A percentile compares a stretch with the other conserved stretches of the same genome.
These are phyloP conservation scores for Populus nigra DNA, from an alignment of 345 rosid genomes.

Conservation along the genomic window DNA sequence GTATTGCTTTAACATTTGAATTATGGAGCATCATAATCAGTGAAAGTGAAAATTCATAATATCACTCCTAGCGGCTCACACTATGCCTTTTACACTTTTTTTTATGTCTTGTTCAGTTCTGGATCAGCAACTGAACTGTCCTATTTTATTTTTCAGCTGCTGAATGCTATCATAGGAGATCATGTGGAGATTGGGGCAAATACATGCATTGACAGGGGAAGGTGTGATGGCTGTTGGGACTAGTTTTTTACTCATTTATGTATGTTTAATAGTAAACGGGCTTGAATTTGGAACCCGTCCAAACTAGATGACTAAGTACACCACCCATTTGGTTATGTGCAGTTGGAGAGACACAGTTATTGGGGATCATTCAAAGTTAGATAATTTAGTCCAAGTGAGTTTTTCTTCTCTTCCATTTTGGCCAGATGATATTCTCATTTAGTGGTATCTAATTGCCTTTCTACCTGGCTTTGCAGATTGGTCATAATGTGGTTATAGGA, in stretches of 20 bases:
- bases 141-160: conserved; percentile 33
- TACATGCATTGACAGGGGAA: conserved; percentile 85
- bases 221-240: conserved; percentile 48
- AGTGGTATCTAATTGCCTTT: background rate
- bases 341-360: conserved; percentile 87
- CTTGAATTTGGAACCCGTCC: background rate
- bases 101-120: conserved; percentile 1
- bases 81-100: too few relatives aligned
- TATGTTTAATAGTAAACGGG: background rate
- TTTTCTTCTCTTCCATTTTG: conserved; percentile 11
- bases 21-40: too few relatives aligned
- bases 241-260: background rate
- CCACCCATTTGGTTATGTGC: conserved; percentile 27
- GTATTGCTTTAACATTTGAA: too few relatives aligned
- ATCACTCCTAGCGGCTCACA: too few relatives aligned
- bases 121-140: background rate
- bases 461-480: conserved; percentile 47
- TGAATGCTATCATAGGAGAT: conserved; percentile 60
- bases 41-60: too few relatives aligned
- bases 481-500: conserved; percentile 76
- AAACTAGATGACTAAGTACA: conserved; percentile 4
- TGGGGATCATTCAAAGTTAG: conserved; percentile 76
- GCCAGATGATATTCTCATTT: background rate
- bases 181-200: conserved; percentile 86
- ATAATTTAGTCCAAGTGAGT: conserved; percentile 79